These are phyloP conservation scores for Geotrichum restrictum DNA, from an alignment of 1,139 yeast species.

Conservation along the genomic window DNA sequence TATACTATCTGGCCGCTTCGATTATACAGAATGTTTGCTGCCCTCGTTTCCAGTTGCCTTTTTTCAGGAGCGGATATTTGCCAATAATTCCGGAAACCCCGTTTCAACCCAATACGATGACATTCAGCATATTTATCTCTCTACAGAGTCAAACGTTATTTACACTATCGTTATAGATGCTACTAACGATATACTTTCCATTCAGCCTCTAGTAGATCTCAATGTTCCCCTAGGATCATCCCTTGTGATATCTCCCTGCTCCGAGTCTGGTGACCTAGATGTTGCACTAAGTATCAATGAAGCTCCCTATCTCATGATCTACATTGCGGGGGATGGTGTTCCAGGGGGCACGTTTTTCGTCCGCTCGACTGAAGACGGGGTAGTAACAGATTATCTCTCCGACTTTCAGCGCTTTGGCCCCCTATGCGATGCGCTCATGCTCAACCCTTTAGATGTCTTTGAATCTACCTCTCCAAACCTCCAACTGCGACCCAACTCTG, in stretches of 20 bases:
- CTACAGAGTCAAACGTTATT: constrained; percentile 11
- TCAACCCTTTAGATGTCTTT: constrained; percentile 1
- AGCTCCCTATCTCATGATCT: constrained; percentile 11
- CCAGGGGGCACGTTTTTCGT: constrained; percentile 17
- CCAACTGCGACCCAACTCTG: neutral
- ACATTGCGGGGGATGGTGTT: constrained; percentile 17
- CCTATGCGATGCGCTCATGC: constrained; percentile 10
- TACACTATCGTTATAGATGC: constrained; percentile 6
- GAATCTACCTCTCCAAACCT: neutral
- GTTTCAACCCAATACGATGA: neutral
- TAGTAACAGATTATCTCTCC: constrained; percentile 9
- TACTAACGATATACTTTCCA: neutral
- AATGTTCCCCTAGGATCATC: constrained; percentile 13
- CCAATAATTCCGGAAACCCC: neutral
- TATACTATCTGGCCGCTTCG: constrained; percentile 7
- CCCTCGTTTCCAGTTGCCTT: constrained; percentile 12
- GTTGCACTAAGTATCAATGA: neutral
- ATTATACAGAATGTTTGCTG: constrained; percentile 1
- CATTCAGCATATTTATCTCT: constrained; percentile 9
- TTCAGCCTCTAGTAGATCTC: constrained; percentile 10
- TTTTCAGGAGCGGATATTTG: constrained; percentile 9
- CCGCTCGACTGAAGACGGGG: constrained; percentile 7
- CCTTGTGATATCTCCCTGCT: neutral
- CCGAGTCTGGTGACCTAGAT: neutral
- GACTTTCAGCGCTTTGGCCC: constrained; percentile 15